Evolutionary conservation across 75 land plant genomes (phyloP).

Genomic region (Pinus taeda): DNA sequence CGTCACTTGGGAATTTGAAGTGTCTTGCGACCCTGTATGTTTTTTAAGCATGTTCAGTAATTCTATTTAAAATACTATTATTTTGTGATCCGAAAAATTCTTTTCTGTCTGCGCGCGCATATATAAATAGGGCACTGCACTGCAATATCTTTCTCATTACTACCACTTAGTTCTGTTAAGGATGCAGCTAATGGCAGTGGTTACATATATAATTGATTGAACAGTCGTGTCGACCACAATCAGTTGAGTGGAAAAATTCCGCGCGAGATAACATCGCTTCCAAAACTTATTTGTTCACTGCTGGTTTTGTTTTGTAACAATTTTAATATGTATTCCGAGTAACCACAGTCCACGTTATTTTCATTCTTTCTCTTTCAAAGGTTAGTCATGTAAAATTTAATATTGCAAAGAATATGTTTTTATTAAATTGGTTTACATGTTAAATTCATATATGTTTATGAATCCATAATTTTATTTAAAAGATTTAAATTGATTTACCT

Average conservation of each 20-base stretch:
- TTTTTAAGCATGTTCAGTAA: conserved; percentile 7
- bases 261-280: conserved; percentile 50
- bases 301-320: neutral
- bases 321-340: neutral
- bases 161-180: too few relatives aligned
- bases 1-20: conserved; percentile 74
- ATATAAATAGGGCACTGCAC: too few relatives aligned
- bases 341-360: neutral
- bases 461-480: too few relatives aligned
- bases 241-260: conserved; percentile 76
- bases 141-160: too few relatives aligned
- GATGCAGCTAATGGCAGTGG: neutral
- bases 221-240: conserved; percentile 85
- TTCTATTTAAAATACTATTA: too few relatives aligned
- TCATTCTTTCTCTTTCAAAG: neutral
- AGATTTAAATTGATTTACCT: too few relatives aligned
- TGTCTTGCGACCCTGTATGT: conserved; percentile 90
- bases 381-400: too few relatives aligned
- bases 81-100: too few relatives aligned
- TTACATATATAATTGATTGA: neutral
- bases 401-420: too few relatives aligned
- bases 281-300: conserved; percentile 26
- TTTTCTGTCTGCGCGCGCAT: too few relatives aligned
- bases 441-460: too few relatives aligned
- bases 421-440: too few relatives aligned